Percentiles rank a stretch among this genome's conserved stretches.
phyloP scores from a whole-genome alignment of 2,329 filamentous ascomycete species.

The Cladobotryum protrusum region DNA sequence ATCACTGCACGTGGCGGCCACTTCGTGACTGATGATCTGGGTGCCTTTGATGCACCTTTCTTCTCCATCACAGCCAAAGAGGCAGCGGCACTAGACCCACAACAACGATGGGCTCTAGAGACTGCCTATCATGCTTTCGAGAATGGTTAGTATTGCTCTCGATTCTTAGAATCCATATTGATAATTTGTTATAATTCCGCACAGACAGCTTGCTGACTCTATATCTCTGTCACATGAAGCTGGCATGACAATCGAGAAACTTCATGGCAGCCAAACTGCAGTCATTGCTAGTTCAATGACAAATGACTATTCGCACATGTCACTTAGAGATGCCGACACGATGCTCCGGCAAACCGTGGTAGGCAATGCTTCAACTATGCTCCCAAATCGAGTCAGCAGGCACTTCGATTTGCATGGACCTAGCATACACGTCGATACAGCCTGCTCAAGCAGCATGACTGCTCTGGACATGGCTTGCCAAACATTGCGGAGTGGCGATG shows the following conservation, averaged over 20 bases:
- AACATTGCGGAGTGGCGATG: constrained; percentile 34
- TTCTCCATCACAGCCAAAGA: constrained; percentile 23
- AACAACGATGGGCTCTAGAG: constrained; percentile 10
- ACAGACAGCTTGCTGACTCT: neutral
- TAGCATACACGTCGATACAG: constrained; percentile 44
- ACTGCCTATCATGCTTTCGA: constrained; percentile 9
- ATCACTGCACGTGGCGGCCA: neutral
- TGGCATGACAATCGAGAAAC: constrained; percentile 24
- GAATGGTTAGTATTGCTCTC: neutral
- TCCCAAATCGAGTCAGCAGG: constrained; percentile 41
- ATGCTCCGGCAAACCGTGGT: constrained; percentile 30
- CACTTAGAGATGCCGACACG: constrained; percentile 25
- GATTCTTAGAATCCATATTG: neutral
- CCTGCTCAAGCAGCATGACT: constrained; percentile 41
- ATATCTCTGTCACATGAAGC: constrained; percentile 13
- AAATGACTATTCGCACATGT: constrained; percentile 31
- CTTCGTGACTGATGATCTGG: constrained; percentile 3
- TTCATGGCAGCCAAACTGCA: constrained; percentile 25
- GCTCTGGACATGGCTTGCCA: constrained; percentile 30
- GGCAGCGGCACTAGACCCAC: constrained; percentile 11
- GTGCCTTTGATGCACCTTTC: constrained; percentile 17
- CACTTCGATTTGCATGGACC: constrained; percentile 41
- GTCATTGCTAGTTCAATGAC: constrained; percentile 34
- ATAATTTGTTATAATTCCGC: neutral
- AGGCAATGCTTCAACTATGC: constrained; percentile 34